These are phyloP conservation scores for Gonium pectorale DNA, from an alignment of 139 green algal species.

Conservation along the genomic window DNA sequence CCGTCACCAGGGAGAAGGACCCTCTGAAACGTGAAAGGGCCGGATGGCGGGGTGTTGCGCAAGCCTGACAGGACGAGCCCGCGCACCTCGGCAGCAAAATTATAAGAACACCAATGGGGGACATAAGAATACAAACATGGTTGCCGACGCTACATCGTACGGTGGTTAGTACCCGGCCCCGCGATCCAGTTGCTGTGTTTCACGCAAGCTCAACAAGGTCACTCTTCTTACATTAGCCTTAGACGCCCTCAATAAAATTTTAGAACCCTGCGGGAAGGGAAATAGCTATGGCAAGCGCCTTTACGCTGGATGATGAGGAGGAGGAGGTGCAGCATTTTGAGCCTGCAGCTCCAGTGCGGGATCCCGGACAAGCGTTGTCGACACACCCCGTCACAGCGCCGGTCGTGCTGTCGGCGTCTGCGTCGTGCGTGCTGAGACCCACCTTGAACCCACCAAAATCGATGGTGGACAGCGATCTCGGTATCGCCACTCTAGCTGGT, in stretches of 20 bases:
- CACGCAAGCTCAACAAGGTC: not conserved
- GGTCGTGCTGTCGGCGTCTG: not conserved
- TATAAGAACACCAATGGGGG: no score
- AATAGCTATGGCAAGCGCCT: not conserved
- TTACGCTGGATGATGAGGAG: conserved; percentile 37
- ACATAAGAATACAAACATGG: no score
- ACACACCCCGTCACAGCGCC: not conserved
- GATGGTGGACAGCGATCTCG: not conserved
- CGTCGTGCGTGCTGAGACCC: not conserved
- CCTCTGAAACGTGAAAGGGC: no score
- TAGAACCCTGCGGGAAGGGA: no score
- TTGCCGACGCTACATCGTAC: no score
- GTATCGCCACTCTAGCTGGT: not conserved
- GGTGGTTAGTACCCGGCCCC: no score
- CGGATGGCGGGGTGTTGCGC: no score
- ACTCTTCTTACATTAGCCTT: not conserved
- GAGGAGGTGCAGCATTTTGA: not conserved
- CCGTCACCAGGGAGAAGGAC: no score
- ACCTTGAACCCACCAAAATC: not conserved
- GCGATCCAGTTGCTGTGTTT: no score
- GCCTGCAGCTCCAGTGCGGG: not conserved
- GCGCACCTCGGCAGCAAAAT: no score
- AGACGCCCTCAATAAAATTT: not conserved
- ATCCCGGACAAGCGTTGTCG: not conserved
- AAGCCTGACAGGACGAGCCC: no score